phyloP scores from a whole-genome alignment of 192 early-diverging fungal species.

The Podila epicladia region DNA sequence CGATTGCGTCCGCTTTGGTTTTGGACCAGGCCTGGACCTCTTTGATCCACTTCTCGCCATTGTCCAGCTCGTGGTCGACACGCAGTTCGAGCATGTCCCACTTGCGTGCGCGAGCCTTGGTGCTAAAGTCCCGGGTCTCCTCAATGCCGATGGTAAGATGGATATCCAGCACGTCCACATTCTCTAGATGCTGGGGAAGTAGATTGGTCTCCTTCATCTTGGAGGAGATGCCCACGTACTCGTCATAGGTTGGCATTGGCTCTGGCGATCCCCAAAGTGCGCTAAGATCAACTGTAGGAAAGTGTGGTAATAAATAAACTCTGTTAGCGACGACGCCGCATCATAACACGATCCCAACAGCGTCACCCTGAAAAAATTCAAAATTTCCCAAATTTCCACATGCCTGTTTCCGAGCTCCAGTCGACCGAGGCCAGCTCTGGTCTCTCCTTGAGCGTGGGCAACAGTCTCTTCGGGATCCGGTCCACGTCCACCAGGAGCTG shows the following conservation, averaged over 20 bases:
- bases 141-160: constrained; percentile 19
- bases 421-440: constrained; percentile 31
- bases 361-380: background rate
- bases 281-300: constrained; percentile 37
- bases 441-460: constrained; percentile 20
- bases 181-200: constrained; percentile 18
- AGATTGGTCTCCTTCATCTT: constrained; percentile 14
- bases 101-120: constrained; percentile 27
- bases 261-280: constrained; percentile 19
- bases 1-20: constrained; percentile 13
- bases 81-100: constrained; percentile 38
- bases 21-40: constrained; percentile 17
- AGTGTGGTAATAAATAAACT: background rate
- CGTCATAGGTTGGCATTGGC: constrained; percentile 30
- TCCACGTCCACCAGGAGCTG: constrained; percentile 37
- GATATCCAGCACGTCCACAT: constrained; percentile 37
- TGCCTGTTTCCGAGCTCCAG: constrained; percentile 41
- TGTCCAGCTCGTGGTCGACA: constrained; percentile 24
- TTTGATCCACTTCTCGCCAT: constrained; percentile 40
- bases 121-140: constrained; percentile 8
- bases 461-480: constrained; percentile 36
- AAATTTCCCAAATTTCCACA: background rate
- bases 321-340: too few species aligned
- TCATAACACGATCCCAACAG: too few species aligned
- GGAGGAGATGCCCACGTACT: constrained; percentile 32